Conservation (phyloP, 352 stramenopile species). For the Globisporangium takayamanum region DNA sequence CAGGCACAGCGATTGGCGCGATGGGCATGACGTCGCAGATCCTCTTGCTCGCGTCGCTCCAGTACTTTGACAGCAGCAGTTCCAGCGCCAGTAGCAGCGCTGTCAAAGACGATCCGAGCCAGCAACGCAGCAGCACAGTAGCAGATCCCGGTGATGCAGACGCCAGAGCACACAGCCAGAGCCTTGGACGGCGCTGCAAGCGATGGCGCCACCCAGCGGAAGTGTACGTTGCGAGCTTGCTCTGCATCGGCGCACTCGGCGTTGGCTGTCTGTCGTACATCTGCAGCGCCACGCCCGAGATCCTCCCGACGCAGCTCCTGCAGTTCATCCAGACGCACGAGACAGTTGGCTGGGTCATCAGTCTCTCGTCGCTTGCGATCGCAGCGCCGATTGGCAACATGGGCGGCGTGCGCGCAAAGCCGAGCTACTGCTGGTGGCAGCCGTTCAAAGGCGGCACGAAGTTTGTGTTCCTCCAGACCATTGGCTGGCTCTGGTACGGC, state of each 20-base stretch:
- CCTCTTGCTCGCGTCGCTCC: conserved; percentile 37
- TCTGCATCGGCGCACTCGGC: conserved; percentile 22
- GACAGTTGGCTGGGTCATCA: conserved; percentile 33
- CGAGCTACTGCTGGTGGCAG: conserved; percentile 37
- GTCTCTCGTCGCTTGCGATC: conserved; percentile 25
- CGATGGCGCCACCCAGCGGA: conserved; percentile 17
- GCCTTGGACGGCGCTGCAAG: background rate
- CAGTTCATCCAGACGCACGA: conserved; percentile 21
- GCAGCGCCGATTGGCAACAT: conserved; percentile 34
- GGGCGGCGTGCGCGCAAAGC: conserved; percentile 23
- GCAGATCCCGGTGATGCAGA: no score
- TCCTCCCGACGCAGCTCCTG: conserved; percentile 3
- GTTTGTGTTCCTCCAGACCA: conserved; percentile 51
- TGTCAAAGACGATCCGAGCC: background rate
- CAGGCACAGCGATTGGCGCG: conserved; percentile 27
- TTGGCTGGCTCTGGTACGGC: conserved; percentile 55
- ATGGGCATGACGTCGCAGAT: conserved; percentile 47
- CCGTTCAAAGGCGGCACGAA: conserved; percentile 49
- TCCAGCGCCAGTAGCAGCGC: no score
- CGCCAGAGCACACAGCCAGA: no score
- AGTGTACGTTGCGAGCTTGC: conserved; percentile 26
- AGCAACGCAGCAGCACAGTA: background rate
- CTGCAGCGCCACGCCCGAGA: conserved; percentile 1
- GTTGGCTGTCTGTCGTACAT: conserved; percentile 22
- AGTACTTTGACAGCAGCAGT: conserved; percentile 26